These are phyloP conservation scores for Xylariales sp. DNA, from an alignment of 2,329 filamentous ascomycete species.

Conservation along the genomic window DNA sequence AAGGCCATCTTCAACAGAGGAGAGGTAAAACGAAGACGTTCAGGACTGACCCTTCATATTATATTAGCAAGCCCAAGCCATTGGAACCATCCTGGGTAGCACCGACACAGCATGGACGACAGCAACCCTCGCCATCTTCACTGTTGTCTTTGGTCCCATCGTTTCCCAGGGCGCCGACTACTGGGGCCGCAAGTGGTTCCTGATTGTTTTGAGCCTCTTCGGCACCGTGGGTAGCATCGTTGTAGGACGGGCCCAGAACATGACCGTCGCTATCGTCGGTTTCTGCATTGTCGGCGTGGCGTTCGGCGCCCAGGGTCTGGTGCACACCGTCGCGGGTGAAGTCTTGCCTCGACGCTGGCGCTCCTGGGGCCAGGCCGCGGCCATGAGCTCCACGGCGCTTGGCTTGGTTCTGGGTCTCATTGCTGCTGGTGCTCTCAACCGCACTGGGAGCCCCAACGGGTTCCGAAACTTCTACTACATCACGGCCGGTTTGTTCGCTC, in stretches of 20 bases:
- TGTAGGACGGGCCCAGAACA: constrained; percentile 27
- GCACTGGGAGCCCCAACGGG: constrained; percentile 22
- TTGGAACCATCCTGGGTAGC: constrained; percentile 20
- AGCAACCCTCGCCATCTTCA: constrained; percentile 29
- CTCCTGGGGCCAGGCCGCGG: constrained; percentile 28
- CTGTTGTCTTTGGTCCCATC: constrained; percentile 28
- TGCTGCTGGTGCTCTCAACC: constrained; percentile 28
- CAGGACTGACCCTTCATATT: background rate
- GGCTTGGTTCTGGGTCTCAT: constrained; percentile 27
- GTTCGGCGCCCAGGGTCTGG: constrained; percentile 32
- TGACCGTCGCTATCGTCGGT: constrained; percentile 32
- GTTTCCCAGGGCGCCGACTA: constrained; percentile 35
- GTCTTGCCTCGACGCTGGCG: constrained; percentile 32
- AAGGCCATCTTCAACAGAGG: too few relatives aligned
- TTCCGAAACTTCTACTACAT: constrained; percentile 33
- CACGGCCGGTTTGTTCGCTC: constrained; percentile 20
- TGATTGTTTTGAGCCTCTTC: constrained; percentile 27
- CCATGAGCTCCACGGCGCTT: constrained; percentile 23
- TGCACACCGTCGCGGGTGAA: constrained; percentile 34
- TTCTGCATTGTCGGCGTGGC: constrained; percentile 28
- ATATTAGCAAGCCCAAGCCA: constrained; percentile 25
- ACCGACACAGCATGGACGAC: constrained; percentile 28
- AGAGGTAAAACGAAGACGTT: too few relatives aligned
- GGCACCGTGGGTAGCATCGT: constrained; percentile 30
- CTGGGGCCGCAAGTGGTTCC: constrained; percentile 37